Percentiles rank a stretch among this genome's conserved stretches.
Conservation (phyloP, 805 yeast species). For the Starmerella stigmatis region DNA sequence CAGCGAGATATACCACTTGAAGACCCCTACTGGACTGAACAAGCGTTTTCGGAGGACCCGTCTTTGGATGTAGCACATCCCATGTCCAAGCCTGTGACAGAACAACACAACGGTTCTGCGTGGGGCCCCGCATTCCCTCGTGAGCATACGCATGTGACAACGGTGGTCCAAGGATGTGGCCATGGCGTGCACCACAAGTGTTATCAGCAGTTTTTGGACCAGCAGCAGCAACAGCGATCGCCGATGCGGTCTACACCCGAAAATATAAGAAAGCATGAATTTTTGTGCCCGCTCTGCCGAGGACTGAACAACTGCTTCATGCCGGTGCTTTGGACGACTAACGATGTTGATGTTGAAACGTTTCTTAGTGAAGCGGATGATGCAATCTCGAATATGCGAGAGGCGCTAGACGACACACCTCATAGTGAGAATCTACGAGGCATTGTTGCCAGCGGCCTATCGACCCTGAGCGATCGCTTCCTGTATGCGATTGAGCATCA, state of each 20-base stretch:
- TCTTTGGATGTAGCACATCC: slow-evolving; percentile 20
- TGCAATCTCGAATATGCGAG: slow-evolving; percentile 5
- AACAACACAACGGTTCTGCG: slow-evolving; percentile 32
- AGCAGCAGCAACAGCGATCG: slow-evolving; percentile 18
- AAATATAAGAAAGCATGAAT: slow-evolving; percentile 56
- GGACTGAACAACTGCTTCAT: slow-evolving; percentile 73
- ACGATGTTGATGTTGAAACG: slow-evolving; percentile 25
- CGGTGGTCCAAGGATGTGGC: slow-evolving; percentile 67
- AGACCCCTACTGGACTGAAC: slow-evolving; percentile 53
- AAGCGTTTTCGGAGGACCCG: slow-evolving; percentile 26
- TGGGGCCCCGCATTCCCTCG: slow-evolving; percentile 61
- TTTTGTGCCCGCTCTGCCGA: slow-evolving; percentile 84
- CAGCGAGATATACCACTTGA: slow-evolving; percentile 56
- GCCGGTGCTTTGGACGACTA: slow-evolving; percentile 56
- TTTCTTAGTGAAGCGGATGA: slow-evolving; percentile 8
- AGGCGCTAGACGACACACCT: background rate
- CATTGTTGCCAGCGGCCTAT: slow-evolving; percentile 2
- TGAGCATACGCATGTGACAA: slow-evolving; percentile 19
- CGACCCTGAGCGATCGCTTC: slow-evolving; percentile 10
- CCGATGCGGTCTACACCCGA: slow-evolving; percentile 62
- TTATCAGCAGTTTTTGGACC: slow-evolving; percentile 48
- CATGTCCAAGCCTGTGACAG: slow-evolving; percentile 20
- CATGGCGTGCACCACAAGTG: slow-evolving; percentile 88
- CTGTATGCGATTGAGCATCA: slow-evolving; percentile 9
- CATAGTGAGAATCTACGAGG: background rate